A percentile compares a stretch with the other conserved stretches of the same genome.
These are phyloP conservation scores for Heliamphora pulchella DNA, from an alignment of 179 eudicot genomes.

Conservation along the genomic window DNA sequence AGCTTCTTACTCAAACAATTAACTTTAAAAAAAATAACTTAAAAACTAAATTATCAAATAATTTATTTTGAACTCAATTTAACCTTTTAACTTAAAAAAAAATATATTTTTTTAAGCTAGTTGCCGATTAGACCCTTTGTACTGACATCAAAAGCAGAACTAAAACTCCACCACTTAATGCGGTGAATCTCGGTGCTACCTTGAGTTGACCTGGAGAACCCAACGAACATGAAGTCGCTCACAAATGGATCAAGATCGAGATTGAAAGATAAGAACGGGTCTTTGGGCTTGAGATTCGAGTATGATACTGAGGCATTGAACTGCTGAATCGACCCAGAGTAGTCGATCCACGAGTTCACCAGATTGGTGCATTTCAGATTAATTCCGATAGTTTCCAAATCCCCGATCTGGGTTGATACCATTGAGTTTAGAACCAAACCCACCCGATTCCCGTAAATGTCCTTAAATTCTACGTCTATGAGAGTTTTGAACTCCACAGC, in stretches of 20 bases:
- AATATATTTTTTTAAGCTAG: too few species aligned
- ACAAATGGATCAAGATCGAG: too few species aligned
- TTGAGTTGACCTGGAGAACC: conserved; percentile 75
- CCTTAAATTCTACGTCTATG: conserved; percentile 66
- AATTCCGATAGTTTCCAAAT: conserved; percentile 42
- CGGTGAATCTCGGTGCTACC: conserved; percentile 71
- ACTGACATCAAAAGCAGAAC: conserved; percentile 27
- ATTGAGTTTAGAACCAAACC: conserved; percentile 71
- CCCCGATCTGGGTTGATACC: too few species aligned
- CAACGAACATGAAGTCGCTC: conserved; percentile 56
- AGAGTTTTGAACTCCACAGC: conserved; percentile 72
- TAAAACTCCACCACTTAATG: conserved; percentile 80
- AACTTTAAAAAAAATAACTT: too few species aligned
- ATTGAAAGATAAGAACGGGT: conserved; percentile 41
- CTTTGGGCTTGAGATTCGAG: conserved; percentile 59
- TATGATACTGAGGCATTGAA: conserved; percentile 50
- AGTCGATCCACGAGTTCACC: too few species aligned
- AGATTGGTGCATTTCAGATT: conserved; percentile 69
- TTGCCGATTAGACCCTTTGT: too few species aligned
- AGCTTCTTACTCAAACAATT: too few species aligned
- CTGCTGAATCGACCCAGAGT: conserved; percentile 34
- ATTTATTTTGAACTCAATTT: too few species aligned
- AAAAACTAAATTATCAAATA: too few species aligned
- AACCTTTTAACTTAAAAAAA: too few species aligned
- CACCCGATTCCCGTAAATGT: conserved; percentile 73